Evolutionary conservation across 208 protist genomes (phyloP), one percentile per base, ranked within the genome.

Genomic region (Sergeia podlipaevii): DNA sequence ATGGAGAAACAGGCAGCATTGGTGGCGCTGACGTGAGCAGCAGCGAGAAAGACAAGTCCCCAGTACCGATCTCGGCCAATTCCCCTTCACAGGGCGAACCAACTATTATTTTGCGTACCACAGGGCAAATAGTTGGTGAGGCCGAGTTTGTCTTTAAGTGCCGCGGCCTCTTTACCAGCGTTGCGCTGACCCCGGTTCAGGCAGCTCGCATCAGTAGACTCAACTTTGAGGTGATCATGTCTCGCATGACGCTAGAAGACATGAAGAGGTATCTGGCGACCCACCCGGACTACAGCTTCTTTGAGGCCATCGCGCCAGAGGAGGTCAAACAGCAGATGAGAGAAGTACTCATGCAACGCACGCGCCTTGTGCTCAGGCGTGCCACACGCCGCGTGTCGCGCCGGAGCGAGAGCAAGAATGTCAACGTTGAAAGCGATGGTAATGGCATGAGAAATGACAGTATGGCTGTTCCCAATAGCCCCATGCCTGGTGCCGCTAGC

Each of bases 171-270:
- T 66, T 86, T 33, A 72, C 59, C 13, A 75, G 65, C 0, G 62
- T 70, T 4, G 72, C 75, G 11, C 60, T 48, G n/a, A 68, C 77
- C 18, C 24, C 60, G 5, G 54, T 85, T 49, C 71, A 74, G 63
- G 76, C 67, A 13, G 82, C 75, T 8, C 65, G 75, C 33, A 72
- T 90, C 54, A 80, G 63, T 43, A 74, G 77, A 10, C 64, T 86
- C 30, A 70, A 90, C 34, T 75, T 90, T 34, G 75, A 90, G 51
- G 70, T 67, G 2, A 77, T 85, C 56, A 79, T 79, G 43, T 59
- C 24, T 6, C 57, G 62, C 24, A 8, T 37, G 29, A 51, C 64
- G 5, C 39, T 84, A 8, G 69, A 90, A 39, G 57, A 60, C 8
- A 49, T 85, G 51, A 84, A 85, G 60, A 65, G 60, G 39, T 65